Evolutionary conservation across 176 grass and related monocot genomes (phyloP).

Genomic region (Luzula sylvatica): DNA sequence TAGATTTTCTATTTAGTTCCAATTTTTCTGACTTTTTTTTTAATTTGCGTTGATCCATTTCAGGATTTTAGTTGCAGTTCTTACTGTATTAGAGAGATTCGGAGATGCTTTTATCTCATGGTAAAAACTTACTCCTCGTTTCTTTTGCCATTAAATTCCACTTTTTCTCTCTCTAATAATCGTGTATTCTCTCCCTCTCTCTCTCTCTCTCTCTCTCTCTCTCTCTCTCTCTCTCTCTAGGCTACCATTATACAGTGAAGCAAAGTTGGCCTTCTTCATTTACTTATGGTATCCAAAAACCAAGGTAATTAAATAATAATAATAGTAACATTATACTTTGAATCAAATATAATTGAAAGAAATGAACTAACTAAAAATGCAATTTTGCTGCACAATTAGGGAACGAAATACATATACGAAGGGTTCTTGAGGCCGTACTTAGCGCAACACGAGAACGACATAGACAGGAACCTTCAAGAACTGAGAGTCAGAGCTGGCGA

Average conservation of each 20-base stretch:
- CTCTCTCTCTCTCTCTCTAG: constrained; percentile 35
- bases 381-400: constrained; percentile 31
- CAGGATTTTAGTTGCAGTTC: constrained; percentile 86
- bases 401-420: constrained; percentile 85
- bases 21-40: constrained; percentile 17
- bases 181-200: constrained; percentile 21
- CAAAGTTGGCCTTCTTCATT: constrained; percentile 79
- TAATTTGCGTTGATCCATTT: constrained; percentile 19
- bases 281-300: constrained; percentile 97
- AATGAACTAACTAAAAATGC: background rate
- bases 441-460: constrained; percentile 91
- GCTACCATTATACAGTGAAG: constrained; percentile 92
- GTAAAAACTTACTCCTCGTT: constrained; percentile 30
- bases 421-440: constrained; percentile 92
- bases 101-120: constrained; percentile 89
- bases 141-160: constrained; percentile 7
- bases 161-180: constrained; percentile 18
- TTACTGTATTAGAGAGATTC: constrained; percentile 92
- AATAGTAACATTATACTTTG: constrained; percentile 1
- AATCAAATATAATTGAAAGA: background rate
- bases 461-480: constrained; percentile 81
- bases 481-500: constrained; percentile 74
- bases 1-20: background rate
- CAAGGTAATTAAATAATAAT: constrained; percentile 44
- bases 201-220: constrained; percentile 17